These are phyloP conservation scores for Stramenopiles sp. DNA, from an alignment of 352 stramenopile species.

Conservation along the genomic window DNA sequence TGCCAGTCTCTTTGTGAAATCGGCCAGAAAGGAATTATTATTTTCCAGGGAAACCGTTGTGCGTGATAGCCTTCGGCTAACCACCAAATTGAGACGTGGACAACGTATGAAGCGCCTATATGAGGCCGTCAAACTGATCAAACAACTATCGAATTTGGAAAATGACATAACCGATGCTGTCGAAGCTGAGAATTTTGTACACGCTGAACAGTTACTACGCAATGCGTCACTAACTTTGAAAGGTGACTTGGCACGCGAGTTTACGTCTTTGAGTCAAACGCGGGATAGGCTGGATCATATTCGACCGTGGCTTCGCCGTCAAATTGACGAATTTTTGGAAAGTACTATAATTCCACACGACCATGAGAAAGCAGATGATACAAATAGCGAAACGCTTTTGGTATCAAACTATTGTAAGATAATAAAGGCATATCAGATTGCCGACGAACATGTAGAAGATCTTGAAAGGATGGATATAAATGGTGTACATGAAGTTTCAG, in stretches of 20 bases:
- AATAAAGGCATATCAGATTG: neutral
- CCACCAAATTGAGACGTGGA: neutral
- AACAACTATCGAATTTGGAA: neutral
- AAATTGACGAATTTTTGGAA: slow-evolving; percentile 9
- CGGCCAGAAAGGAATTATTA: neutral
- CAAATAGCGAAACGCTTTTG: neutral
- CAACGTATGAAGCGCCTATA: neutral
- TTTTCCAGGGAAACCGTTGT: neutral
- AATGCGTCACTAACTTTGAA: neutral
- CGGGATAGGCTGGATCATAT: neutral
- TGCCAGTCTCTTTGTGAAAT: neutral
- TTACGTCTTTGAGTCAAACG: neutral
- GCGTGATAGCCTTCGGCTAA: neutral
- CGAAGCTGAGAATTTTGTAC: neutral
- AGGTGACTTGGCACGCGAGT: neutral
- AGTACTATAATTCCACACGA: neutral
- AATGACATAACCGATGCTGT: slow-evolving; percentile 2
- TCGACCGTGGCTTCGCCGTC: neutral
- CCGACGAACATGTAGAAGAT: neutral
- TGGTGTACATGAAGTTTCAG: neutral
- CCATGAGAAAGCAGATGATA: too few species aligned
- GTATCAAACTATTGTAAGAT: neutral
- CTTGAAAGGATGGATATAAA: neutral
- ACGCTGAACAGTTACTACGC: neutral
- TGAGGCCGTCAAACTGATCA: neutral